Percentiles rank a stretch among this genome's conserved stretches.
Evolutionary conservation across 2,329 filamentous ascomycete genomes (phyloP).

Genomic region (Colletotrichum echinochloae): DNA sequence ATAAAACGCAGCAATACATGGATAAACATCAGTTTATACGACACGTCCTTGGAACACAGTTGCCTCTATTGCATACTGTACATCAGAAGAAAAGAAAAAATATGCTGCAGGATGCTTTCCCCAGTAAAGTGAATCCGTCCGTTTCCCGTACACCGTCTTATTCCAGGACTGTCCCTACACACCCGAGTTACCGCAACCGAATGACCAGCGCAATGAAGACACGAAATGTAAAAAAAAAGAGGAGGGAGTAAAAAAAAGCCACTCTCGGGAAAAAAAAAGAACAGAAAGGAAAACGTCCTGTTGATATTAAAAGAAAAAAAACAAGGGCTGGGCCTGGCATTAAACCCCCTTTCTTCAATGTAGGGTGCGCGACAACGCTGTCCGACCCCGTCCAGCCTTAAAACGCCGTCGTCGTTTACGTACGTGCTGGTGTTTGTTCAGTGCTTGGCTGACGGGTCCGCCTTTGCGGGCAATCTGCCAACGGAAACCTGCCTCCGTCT

Average conservation of each 20-base stretch:
- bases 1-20: too few relatives aligned
- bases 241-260: background rate
- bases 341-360: slow-evolving; percentile 27
- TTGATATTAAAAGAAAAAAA: slow-evolving; percentile 39
- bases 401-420: slow-evolving; percentile 37
- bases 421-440: slow-evolving; percentile 14
- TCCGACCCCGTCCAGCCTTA: slow-evolving; percentile 29
- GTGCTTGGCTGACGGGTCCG: slow-evolving; percentile 22
- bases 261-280: background rate
- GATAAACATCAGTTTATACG: background rate
- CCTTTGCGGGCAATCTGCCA: slow-evolving; percentile 27
- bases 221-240: slow-evolving; percentile 32
- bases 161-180: slow-evolving; percentile 39
- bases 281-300: slow-evolving; percentile 22
- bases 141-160: slow-evolving; percentile 39
- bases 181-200: slow-evolving; percentile 38
- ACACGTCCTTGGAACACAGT: slow-evolving; percentile 34
- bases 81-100: slow-evolving; percentile 26
- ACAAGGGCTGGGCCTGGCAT: slow-evolving; percentile 36
- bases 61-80: slow-evolving; percentile 42
- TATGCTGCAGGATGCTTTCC: slow-evolving; percentile 41
- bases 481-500: slow-evolving; percentile 19
- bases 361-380: slow-evolving; percentile 36
- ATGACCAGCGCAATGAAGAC: slow-evolving; percentile 39
- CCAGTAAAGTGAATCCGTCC: slow-evolving; percentile 37